Conservation (phyloP, 176 grass and related monocot species). For the Ampelocalamus luodianensis region DNA sequence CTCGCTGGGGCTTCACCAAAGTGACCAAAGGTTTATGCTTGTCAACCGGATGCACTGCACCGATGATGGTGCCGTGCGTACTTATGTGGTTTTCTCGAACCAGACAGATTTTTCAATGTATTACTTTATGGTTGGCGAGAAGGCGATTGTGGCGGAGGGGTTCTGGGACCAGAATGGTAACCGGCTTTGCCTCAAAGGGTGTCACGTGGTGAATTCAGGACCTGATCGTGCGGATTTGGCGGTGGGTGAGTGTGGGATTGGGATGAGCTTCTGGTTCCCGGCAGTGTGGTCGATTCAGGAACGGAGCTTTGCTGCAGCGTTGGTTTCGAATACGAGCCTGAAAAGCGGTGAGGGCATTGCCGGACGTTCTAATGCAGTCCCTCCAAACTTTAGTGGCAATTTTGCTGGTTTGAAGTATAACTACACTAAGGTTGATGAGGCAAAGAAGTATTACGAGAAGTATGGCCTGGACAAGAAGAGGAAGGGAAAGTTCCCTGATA, state of each 20-base stretch:
- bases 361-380: conserved; percentile 27
- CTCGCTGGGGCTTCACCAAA: conserved; percentile 45
- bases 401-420: conserved; percentile 69
- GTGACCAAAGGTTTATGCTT: conserved; percentile 48
- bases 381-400: conserved; percentile 37
- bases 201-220: conserved; percentile 45
- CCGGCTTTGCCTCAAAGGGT: conserved; percentile 71
- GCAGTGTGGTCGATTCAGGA: conserved; percentile 59
- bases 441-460: conserved; percentile 48
- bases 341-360: conserved; percentile 27
- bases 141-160: conserved; percentile 70
- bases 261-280: conserved; percentile 86
- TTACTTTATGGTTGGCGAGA: conserved; percentile 50
- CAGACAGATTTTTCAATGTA: conserved; percentile 15
- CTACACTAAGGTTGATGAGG: conserved; percentile 71
- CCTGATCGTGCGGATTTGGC: conserved; percentile 20
- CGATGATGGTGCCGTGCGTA: conserved; percentile 53
- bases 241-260: conserved; percentile 62
- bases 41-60: conserved; percentile 58
- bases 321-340: conserved; percentile 55
- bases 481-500: conserved; percentile 69
- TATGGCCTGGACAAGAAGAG: conserved; percentile 46
- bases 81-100: conserved; percentile 69
- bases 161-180: conserved; percentile 60
- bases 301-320: conserved; percentile 52